Percentiles rank a stretch among this genome's conserved stretches.
Evolutionary conservation across 148 eudicot species (phyloP).

Genomic region (Chenopodium album): DNA sequence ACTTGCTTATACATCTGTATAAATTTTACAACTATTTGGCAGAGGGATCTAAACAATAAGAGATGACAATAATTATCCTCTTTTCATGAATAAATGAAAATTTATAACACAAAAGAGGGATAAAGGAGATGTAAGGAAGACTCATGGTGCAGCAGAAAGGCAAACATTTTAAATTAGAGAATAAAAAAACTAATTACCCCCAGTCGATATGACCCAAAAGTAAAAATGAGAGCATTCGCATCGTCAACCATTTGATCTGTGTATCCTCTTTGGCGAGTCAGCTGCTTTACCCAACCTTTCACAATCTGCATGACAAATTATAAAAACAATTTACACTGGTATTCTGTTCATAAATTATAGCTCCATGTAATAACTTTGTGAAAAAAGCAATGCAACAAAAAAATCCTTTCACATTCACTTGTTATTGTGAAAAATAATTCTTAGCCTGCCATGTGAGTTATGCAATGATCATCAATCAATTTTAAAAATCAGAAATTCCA

Average conservation of each 20-base stretch:
- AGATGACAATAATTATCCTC: not conserved
- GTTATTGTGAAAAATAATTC: not conserved
- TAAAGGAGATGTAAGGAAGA: not conserved
- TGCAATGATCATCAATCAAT: not conserved
- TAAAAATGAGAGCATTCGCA: slow-evolving; percentile 80
- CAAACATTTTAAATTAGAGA: not conserved
- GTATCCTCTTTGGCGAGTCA: slow-evolving; percentile 79
- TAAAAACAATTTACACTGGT: slow-evolving; percentile 1
- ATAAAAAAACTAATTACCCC: slow-evolving; percentile 52
- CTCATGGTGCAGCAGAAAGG: not conserved
- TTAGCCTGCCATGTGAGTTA: not conserved
- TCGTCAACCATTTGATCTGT: slow-evolving; percentile 86
- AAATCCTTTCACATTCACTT: not conserved
- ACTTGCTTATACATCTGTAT: not conserved
- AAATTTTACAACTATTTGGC: not conserved
- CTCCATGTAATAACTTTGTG: not conserved
- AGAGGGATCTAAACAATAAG: not conserved
- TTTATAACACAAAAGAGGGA: not conserved
- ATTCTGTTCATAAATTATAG: not conserved
- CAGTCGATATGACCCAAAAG: slow-evolving; percentile 87
- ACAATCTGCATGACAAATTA: slow-evolving; percentile 51
- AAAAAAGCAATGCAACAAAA: not conserved
- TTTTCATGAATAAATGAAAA: not conserved
- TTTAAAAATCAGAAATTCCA: too few species aligned
- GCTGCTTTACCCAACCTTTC: slow-evolving; percentile 80